Evolutionary conservation across 768 basidiomycete genomes (phyloP).

Genomic region (Serpula lacrymans): DNA sequence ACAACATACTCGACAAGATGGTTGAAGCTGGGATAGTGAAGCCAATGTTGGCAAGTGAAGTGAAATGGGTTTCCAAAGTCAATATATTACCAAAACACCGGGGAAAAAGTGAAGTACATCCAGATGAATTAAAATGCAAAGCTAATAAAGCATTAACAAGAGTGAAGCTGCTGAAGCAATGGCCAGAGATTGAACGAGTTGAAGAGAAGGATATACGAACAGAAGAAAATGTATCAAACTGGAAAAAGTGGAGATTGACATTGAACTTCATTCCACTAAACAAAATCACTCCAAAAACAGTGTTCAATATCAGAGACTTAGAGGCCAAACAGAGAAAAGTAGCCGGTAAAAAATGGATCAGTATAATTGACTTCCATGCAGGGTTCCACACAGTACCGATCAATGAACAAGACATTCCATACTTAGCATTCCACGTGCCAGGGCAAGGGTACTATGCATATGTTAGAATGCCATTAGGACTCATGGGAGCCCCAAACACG

Average conservation of each 20-base stretch:
- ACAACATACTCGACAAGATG: slow-evolving; percentile 32
- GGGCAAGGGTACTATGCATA: slow-evolving; percentile 36
- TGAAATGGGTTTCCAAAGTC: slow-evolving; percentile 8
- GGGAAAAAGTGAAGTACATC: not conserved
- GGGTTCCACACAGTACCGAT: slow-evolving; percentile 31
- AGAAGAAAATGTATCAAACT: too few relatives aligned
- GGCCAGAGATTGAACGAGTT: slow-evolving; percentile 14
- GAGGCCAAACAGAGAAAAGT: slow-evolving; percentile 34
- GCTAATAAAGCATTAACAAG: slow-evolving; percentile 8
- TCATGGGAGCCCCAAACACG: slow-evolving; percentile 35
- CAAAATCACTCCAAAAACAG: slow-evolving; percentile 12
- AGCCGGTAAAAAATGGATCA: slow-evolving; percentile 32
- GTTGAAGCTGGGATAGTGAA: slow-evolving; percentile 24
- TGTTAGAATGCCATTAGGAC: slow-evolving; percentile 36
- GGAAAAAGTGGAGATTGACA: too few relatives aligned
- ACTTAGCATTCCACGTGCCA: slow-evolving; percentile 34
- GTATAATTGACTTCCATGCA: slow-evolving; percentile 34
- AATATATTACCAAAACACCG: slow-evolving; percentile 13
- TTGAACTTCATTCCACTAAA: too few relatives aligned
- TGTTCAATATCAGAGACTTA: too few relatives aligned
- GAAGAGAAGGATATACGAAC: slow-evolving; percentile 13
- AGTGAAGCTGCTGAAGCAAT: slow-evolving; percentile 6
- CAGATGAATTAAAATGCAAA: slow-evolving; percentile 6
- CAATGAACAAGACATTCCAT: slow-evolving; percentile 13
- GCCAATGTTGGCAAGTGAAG: slow-evolving; percentile 7